Percentiles rank a stretch among this genome's conserved stretches.
Evolutionary conservation across 192 early-diverging fungal genomes (phyloP).

Genomic region (Umbelopsis isabellina): DNA sequence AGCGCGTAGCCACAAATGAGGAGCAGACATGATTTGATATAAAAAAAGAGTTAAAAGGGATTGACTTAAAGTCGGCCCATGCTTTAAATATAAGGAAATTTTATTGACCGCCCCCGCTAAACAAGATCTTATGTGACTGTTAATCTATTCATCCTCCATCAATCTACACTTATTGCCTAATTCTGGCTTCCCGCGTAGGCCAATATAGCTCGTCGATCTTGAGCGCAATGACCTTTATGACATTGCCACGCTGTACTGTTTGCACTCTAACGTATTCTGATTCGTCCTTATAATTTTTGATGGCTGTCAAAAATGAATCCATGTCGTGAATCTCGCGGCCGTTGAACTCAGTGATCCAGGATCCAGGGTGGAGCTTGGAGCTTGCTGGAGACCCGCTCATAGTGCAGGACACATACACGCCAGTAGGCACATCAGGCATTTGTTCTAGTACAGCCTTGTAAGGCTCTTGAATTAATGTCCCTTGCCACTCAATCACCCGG

Average conservation of each 20-base stretch:
- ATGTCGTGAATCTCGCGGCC: constrained; percentile 55
- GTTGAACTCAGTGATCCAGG: constrained; percentile 78
- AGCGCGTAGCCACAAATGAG: constrained; percentile 92
- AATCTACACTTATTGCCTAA: constrained; percentile 13
- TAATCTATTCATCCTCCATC: not conserved
- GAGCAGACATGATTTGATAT: constrained; percentile 8
- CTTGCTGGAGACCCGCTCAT: constrained; percentile 66
- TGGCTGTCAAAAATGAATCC: constrained; percentile 61
- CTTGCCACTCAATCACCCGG: constrained; percentile 82
- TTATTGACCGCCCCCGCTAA: not conserved
- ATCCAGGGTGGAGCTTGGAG: constrained; percentile 54
- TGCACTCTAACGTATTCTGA: constrained; percentile 49
- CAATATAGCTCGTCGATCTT: constrained; percentile 75
- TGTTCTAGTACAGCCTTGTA: constrained; percentile 69
- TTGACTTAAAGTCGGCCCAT: not conserved
- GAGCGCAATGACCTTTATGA: constrained; percentile 67
- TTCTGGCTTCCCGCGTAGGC: constrained; percentile 60
- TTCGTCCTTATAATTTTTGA: constrained; percentile 36
- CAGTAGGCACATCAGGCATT: constrained; percentile 58
- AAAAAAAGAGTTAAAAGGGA: not conserved
- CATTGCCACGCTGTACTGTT: constrained; percentile 50
- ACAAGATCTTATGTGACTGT: constrained; percentile 13
- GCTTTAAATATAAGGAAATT: too few species aligned
- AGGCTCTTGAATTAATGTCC: constrained; percentile 74
- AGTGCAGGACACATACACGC: constrained; percentile 64